Conservation (phyloP, 805 yeast genomes). For the Babjeviella inositovora region DNA sequence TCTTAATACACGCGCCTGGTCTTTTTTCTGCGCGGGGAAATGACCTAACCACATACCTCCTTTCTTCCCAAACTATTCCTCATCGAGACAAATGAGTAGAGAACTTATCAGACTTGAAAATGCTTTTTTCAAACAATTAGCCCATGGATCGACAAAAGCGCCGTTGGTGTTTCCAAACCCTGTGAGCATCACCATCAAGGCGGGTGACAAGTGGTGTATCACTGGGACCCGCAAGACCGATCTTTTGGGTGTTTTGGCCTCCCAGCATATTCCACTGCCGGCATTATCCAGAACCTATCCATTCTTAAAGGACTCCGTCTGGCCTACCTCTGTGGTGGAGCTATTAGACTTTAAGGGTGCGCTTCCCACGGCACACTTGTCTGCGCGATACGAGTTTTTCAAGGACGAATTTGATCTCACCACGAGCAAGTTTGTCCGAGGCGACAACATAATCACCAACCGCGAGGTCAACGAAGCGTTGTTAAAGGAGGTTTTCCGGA, state of each 20-base stretch:
- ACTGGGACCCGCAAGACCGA: slow-evolving; percentile 30
- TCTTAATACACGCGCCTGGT: too few relatives aligned
- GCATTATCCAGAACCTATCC: slow-evolving; percentile 41
- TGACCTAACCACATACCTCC: too few relatives aligned
- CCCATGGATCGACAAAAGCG: too few relatives aligned
- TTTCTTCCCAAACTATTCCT: too few relatives aligned
- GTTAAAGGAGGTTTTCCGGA: slow-evolving; percentile 23
- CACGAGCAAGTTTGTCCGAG: slow-evolving; percentile 42
- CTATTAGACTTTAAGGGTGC: slow-evolving; percentile 28
- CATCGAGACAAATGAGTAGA: too few relatives aligned
- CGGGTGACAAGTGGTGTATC: too few relatives aligned
- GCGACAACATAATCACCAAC: slow-evolving; percentile 25
- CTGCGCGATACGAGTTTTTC: slow-evolving; percentile 80
- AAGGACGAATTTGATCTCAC: slow-evolving; percentile 75
- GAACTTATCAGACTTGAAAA: too few relatives aligned
- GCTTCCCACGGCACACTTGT: slow-evolving; percentile 48
- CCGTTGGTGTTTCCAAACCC: too few relatives aligned
- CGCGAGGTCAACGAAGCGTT: slow-evolving; percentile 14
- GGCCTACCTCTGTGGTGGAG: slow-evolving; percentile 28
- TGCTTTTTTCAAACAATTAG: too few relatives aligned
- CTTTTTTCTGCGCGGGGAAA: too few relatives aligned
- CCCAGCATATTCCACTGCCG: slow-evolving; percentile 35
- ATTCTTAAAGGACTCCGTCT: slow-evolving; percentile 16
- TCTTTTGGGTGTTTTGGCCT: slow-evolving; percentile 39
- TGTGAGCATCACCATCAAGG: too few relatives aligned